phyloP scores from a whole-genome alignment of 352 stramenopile species.

The Phytophthora cryptogea region DNA sequence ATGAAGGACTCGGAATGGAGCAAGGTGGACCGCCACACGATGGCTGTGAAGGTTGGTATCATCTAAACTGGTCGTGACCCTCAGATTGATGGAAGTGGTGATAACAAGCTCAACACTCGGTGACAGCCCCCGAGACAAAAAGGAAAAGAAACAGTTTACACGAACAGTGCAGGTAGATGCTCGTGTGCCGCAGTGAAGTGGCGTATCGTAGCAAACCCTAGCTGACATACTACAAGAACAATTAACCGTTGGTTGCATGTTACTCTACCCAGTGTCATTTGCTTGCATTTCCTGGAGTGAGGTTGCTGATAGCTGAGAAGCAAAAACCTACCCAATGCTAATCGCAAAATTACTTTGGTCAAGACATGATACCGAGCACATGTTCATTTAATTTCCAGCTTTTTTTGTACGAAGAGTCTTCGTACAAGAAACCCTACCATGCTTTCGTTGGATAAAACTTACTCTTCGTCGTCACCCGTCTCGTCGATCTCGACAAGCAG shows the following conservation, averaged over 20 bases:
- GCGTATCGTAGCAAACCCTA: conserved; percentile 15
- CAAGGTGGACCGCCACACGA: conserved; percentile 76
- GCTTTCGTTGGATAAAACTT: conserved; percentile 28
- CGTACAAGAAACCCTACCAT: conserved; percentile 15
- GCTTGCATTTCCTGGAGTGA: too few relatives aligned
- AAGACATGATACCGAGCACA: conserved; percentile 14
- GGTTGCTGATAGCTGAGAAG: too few relatives aligned
- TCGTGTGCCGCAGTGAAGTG: conserved; percentile 7
- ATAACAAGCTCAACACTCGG: conserved; percentile 15
- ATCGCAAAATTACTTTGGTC: not conserved
- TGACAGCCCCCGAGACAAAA: conserved; percentile 14
- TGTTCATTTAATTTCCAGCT: conserved; percentile 28
- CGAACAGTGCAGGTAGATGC: conserved; percentile 25
- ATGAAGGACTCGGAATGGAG: conserved; percentile 61
- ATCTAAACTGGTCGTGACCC: conserved; percentile 43
- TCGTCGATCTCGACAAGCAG: conserved; percentile 96
- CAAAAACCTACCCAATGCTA: too few relatives aligned
- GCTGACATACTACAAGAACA: conserved; percentile 16
- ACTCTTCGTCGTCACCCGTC: conserved; percentile 63
- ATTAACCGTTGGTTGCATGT: conserved; percentile 27
- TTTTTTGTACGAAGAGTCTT: too few relatives aligned
- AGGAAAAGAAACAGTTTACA: conserved; percentile 25
- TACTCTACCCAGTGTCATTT: not conserved
- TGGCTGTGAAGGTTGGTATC: conserved; percentile 74
- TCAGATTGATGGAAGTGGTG: conserved; percentile 3